A percentile compares a stretch with the other conserved stretches of the same genome.
phyloP scores from a whole-genome alignment of 352 stramenopile species.

The Elongisporangium senticosum region DNA sequence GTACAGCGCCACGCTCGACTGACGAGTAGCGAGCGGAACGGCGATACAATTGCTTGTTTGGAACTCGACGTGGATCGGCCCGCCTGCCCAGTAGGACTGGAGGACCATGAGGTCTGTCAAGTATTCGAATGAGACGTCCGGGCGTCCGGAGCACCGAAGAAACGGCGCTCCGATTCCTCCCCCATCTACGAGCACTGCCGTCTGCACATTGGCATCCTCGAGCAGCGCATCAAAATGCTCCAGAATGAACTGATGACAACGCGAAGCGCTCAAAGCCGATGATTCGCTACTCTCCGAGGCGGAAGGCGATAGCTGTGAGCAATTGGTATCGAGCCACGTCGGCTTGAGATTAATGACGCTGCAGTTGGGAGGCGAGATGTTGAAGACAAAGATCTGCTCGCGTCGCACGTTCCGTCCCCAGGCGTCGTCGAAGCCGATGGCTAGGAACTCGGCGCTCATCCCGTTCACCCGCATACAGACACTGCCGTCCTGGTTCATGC shows the following conservation, averaged over 20 bases:
- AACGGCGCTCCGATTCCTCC: slow-evolving; percentile 32
- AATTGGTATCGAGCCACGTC: slow-evolving; percentile 22
- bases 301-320: neutral
- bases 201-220: slow-evolving; percentile 27
- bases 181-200: slow-evolving; percentile 30
- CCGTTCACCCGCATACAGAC: slow-evolving; percentile 37
- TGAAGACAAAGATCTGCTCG: slow-evolving; percentile 32
- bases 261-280: slow-evolving; percentile 16
- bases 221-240: slow-evolving; percentile 37
- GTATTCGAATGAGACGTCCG: slow-evolving; percentile 32
- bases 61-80: slow-evolving; percentile 43
- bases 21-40: slow-evolving; percentile 27
- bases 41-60: slow-evolving; percentile 48
- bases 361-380: slow-evolving; percentile 37
- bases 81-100: slow-evolving; percentile 49
- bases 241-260: slow-evolving; percentile 47
- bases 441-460: slow-evolving; percentile 24
- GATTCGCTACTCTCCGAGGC: neutral
- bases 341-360: slow-evolving; percentile 33
- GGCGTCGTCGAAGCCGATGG: slow-evolving; percentile 28
- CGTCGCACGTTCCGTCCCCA: slow-evolving; percentile 34
- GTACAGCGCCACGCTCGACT: slow-evolving; percentile 46
- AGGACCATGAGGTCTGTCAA: slow-evolving; percentile 59
- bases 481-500: slow-evolving; percentile 32
- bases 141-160: slow-evolving; percentile 39